A percentile compares a stretch with the other conserved stretches of the same genome.
Conservation (phyloP, 2,329 filamentous ascomycete genomes). For the Ophiostoma tasmaniense region DNA sequence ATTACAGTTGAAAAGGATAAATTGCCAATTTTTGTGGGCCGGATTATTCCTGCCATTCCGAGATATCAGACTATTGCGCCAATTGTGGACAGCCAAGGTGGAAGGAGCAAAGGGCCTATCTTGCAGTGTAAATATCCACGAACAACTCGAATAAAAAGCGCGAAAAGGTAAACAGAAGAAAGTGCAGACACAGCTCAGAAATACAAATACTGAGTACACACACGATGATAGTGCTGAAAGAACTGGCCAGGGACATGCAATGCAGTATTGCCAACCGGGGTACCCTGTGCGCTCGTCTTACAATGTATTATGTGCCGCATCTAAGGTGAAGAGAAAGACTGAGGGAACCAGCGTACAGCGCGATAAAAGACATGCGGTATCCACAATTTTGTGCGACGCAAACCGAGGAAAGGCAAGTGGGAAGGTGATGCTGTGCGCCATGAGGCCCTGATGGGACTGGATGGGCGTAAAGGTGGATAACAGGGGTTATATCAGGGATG, state of each 20-base stretch:
- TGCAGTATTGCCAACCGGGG: neutral
- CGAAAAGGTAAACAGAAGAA: neutral
- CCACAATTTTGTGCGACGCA: slow-evolving; percentile 8
- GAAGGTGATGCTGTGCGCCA: slow-evolving; percentile 7
- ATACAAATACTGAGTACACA: neutral
- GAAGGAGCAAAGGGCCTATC: neutral
- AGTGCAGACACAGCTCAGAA: neutral
- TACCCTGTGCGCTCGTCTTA: slow-evolving; percentile 6
- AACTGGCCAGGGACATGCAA: neutral
- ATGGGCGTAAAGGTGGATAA: neutral
- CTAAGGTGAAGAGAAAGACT: neutral
- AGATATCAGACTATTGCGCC: neutral
- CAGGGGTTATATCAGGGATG: neutral
- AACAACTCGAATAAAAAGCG: neutral
- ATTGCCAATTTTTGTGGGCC: neutral
- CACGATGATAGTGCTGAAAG: neutral
- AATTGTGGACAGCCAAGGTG: neutral
- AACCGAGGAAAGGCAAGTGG: neutral
- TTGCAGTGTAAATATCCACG: no score
- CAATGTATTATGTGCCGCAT: slow-evolving; percentile 7
- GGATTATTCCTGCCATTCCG: neutral
- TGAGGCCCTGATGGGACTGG: neutral
- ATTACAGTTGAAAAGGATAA: neutral
- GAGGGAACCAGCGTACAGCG: neutral
- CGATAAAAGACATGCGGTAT: neutral